Conservation (phyloP, 2,329 filamentous ascomycete genomes). For the Diaporthe humulicola region DNA sequence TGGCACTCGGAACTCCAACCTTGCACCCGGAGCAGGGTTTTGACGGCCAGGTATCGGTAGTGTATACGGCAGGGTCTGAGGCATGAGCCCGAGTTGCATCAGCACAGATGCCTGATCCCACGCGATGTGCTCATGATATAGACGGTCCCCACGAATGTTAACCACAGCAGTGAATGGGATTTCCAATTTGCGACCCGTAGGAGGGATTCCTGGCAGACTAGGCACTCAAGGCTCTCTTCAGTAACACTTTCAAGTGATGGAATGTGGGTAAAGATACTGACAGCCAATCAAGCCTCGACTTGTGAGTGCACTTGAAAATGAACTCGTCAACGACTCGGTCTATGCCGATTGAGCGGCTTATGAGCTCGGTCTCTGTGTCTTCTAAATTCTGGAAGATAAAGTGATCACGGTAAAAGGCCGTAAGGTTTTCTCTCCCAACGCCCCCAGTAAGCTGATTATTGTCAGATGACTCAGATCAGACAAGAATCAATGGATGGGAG, state of each 20-base stretch:
- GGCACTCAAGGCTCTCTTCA: constrained; percentile 15
- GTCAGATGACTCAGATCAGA: background rate
- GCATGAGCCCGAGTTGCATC: constrained; percentile 72
- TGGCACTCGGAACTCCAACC: constrained; percentile 72
- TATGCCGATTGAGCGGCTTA: constrained; percentile 78
- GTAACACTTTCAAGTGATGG: background rate
- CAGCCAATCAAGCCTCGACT: constrained; percentile 75
- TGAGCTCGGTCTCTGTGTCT: constrained; percentile 76
- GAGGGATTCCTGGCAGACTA: constrained; percentile 66
- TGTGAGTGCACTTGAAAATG: constrained; percentile 74
- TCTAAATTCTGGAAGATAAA: constrained; percentile 81
- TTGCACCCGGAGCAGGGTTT: constrained; percentile 13
- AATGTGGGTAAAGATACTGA: constrained; percentile 51
- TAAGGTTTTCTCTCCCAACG: constrained; percentile 72
- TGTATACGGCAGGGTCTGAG: constrained; percentile 74
- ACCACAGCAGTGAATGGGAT: constrained; percentile 76
- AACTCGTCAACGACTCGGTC: constrained; percentile 82
- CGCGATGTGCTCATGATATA: constrained; percentile 79
- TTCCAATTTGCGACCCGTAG: constrained; percentile 62
- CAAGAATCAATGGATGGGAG: too few species aligned
- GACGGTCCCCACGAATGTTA: constrained; percentile 75
- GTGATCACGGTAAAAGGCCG: constrained; percentile 78
- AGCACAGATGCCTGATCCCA: constrained; percentile 78
- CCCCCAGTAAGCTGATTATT: constrained; percentile 71
- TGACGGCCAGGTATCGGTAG: constrained; percentile 59